Percentiles rank a stretch among this genome's conserved stretches.
Evolutionary conservation across 805 yeast genomes (phyloP).

Genomic region (Candida verbasci): DNA sequence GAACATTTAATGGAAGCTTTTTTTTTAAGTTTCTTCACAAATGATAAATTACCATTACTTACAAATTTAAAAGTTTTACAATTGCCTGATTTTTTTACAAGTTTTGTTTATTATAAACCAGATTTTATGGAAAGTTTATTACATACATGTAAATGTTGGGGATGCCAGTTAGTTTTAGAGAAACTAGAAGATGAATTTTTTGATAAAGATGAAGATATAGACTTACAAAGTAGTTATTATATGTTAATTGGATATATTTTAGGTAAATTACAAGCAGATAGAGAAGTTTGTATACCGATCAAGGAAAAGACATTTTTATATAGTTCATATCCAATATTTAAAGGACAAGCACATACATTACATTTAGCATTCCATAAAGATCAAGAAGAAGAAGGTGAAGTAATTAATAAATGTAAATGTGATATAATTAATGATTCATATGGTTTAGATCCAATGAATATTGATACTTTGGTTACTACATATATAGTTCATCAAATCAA

Average conservation of each 20-base stretch:
- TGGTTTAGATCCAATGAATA: constrained; percentile 17
- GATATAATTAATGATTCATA: constrained; percentile 18
- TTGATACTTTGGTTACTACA: constrained; percentile 30
- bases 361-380: constrained; percentile 25
- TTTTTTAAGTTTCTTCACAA: constrained; percentile 21
- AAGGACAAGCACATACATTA: constrained; percentile 32
- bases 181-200: constrained; percentile 17
- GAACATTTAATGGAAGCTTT: constrained; percentile 34
- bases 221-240: constrained; percentile 25
- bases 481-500: constrained; percentile 31
- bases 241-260: constrained; percentile 28
- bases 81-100: constrained; percentile 32
- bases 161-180: constrained; percentile 26
- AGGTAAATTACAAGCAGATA: constrained; percentile 30
- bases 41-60: constrained; percentile 8
- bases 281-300: constrained; percentile 34
- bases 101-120: constrained; percentile 34
- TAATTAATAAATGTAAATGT: constrained; percentile 18
- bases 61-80: constrained; percentile 20
- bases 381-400: neutral
- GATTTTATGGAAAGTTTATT: constrained; percentile 29
- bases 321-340: constrained; percentile 26
- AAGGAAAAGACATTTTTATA: constrained; percentile 20
- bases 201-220: constrained; percentile 15
- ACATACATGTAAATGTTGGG: constrained; percentile 34